Evolutionary conservation across 805 yeast genomes (phyloP).

Genomic region (Pichia eremophila): DNA sequence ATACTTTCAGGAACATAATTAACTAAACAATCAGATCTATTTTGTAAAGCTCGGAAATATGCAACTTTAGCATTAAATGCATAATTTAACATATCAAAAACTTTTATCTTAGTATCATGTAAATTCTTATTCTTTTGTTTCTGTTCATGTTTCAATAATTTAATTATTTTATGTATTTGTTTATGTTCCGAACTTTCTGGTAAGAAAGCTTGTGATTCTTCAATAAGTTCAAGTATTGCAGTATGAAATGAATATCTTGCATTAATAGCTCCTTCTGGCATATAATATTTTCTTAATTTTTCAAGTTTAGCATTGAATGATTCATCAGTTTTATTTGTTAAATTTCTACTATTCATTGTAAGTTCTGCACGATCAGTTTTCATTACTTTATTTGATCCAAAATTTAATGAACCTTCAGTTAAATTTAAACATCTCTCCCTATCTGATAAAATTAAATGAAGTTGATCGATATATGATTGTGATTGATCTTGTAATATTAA

Average conservation of each 20-base stretch:
- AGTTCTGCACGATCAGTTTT: neutral
- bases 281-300: slow-evolving; percentile 21
- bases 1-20: slow-evolving; percentile 30
- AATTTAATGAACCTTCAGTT: slow-evolving; percentile 12
- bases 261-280: slow-evolving; percentile 27
- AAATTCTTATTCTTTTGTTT: slow-evolving; percentile 37
- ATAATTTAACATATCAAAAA: slow-evolving; percentile 44
- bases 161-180: slow-evolving; percentile 1
- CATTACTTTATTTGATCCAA: neutral
- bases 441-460: slow-evolving; percentile 40
- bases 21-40: slow-evolving; percentile 72
- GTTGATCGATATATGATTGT: slow-evolving; percentile 44
- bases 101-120: slow-evolving; percentile 34
- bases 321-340: neutral
- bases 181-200: slow-evolving; percentile 1
- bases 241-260: slow-evolving; percentile 21
- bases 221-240: slow-evolving; percentile 15
- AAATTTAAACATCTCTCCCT: slow-evolving; percentile 30
- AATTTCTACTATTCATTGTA: neutral
- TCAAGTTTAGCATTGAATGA: slow-evolving; percentile 3
- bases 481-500: slow-evolving; percentile 68
- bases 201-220: slow-evolving; percentile 8
- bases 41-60: slow-evolving; percentile 79
- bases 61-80: slow-evolving; percentile 73
- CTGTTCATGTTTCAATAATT: slow-evolving; percentile 24